A percentile compares a stretch with the other conserved stretches of the same genome.
Conservation (phyloP, 176 grass and related monocot species). For the Lolium rigidum region DNA sequence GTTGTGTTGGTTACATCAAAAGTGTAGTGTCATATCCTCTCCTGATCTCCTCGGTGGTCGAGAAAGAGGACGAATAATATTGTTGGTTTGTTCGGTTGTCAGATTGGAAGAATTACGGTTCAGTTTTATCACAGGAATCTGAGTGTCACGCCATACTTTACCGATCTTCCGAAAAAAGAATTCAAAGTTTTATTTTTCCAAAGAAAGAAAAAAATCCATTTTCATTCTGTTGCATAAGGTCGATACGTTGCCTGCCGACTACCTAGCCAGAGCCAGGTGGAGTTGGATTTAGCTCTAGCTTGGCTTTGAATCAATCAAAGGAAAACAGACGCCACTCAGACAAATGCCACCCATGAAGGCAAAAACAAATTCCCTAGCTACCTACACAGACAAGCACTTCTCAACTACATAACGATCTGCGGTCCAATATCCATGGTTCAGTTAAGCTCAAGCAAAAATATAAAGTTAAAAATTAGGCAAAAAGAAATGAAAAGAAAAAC, state of each 20-base stretch:
- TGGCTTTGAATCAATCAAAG: conserved; percentile 40
- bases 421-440: background rate
- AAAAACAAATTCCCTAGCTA: background rate
- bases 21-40: conserved; percentile 11
- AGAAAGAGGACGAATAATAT: background rate
- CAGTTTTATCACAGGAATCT: background rate
- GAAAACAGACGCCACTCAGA: conserved; percentile 9
- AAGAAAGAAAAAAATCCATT: background rate
- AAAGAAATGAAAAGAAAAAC: background rate
- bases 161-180: background rate
- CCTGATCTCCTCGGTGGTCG: background rate
- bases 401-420: conserved; percentile 34
- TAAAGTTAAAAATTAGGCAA: background rate
- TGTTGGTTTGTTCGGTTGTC: background rate
- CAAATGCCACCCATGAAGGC: background rate
- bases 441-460: conserved; percentile 19
- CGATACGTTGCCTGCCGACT: background rate
- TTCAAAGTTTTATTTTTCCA: too few relatives aligned
- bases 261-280: conserved; percentile 18
- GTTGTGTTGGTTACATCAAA: conserved; percentile 9
- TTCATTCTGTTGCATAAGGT: background rate
- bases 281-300: conserved; percentile 13
- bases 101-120: background rate
- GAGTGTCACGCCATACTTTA: background rate
- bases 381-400: conserved; percentile 32